Percentiles rank a stretch among this genome's conserved stretches.
These are phyloP conservation scores for Linum lewisii DNA, from an alignment of 345 rosid genomes.

Conservation along the genomic window DNA sequence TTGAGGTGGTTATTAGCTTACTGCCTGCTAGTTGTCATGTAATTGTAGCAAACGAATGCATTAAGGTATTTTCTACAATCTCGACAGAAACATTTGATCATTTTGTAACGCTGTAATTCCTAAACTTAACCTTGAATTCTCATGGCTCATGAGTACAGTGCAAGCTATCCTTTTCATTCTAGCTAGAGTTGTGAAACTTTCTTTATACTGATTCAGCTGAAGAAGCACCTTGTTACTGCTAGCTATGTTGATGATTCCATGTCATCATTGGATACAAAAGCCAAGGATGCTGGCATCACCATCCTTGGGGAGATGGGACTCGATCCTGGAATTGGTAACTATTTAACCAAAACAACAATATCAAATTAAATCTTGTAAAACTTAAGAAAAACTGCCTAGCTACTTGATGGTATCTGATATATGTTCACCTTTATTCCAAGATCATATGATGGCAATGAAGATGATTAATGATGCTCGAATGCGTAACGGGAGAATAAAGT, in stretches of 20 bases:
- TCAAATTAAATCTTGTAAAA: background rate
- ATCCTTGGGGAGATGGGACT: slow-evolving; percentile 98
- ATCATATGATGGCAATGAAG: slow-evolving; percentile 99
- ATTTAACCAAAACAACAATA: background rate
- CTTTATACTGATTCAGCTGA: slow-evolving; percentile 39
- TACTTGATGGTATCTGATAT: too few species aligned
- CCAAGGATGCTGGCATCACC: slow-evolving; percentile 65
- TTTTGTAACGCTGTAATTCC: background rate
- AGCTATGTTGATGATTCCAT: slow-evolving; percentile 80
- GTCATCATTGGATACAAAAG: slow-evolving; percentile 52
- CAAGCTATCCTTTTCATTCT: slow-evolving; percentile 2
- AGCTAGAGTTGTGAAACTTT: slow-evolving; percentile 5
- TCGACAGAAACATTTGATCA: background rate
- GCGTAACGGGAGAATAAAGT: slow-evolving; percentile 57
- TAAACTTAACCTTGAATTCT: slow-evolving; percentile 5
- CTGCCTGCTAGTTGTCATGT: slow-evolving; percentile 71
- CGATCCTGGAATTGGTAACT: slow-evolving; percentile 94
- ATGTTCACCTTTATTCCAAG: slow-evolving; percentile 23
- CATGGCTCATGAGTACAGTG: background rate
- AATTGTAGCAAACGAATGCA: slow-evolving; percentile 62
- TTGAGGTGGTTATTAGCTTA: slow-evolving; percentile 75
- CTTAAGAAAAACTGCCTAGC: too few species aligned
- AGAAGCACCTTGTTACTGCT: slow-evolving; percentile 88
- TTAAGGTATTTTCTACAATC: slow-evolving; percentile 41
- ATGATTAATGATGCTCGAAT: slow-evolving; percentile 71